phyloP scores from a whole-genome alignment of 2,329 filamentous ascomycete species.

The Dothideomycetes sp. region DNA sequence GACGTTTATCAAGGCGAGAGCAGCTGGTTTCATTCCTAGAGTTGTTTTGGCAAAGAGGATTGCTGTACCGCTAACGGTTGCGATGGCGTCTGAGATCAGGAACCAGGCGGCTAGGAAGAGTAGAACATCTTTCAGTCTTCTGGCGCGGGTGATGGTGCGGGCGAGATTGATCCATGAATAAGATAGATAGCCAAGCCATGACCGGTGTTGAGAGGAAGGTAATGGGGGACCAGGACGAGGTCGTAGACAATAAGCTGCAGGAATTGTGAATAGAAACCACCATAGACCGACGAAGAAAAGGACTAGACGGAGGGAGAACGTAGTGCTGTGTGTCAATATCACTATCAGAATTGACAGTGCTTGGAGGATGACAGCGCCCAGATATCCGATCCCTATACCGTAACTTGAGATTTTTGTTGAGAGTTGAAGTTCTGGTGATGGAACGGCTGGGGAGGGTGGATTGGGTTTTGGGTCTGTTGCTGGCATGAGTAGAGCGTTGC shows the following conservation, averaged over 20 bases:
- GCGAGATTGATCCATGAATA: constrained; percentile 84
- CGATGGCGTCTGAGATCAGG: constrained; percentile 84
- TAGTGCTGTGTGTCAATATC: constrained; percentile 61
- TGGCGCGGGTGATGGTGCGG: constrained; percentile 66
- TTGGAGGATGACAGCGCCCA: constrained; percentile 76
- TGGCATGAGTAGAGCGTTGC: constrained; percentile 26
- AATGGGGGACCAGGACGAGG: constrained; percentile 77
- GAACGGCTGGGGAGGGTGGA: constrained; percentile 21
- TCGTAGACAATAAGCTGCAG: constrained; percentile 77
- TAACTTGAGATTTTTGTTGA: constrained; percentile 87
- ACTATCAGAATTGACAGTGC: constrained; percentile 71
- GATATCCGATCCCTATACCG: constrained; percentile 90
- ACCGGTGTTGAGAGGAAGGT: constrained; percentile 25
- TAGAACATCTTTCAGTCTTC: constrained; percentile 61
- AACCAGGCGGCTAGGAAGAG: constrained; percentile 88
- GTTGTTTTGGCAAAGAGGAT: constrained; percentile 94
- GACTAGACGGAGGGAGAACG: constrained; percentile 77
- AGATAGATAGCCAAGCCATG: constrained; percentile 62
- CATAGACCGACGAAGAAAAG: constrained; percentile 79
- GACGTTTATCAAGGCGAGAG: constrained; percentile 85
- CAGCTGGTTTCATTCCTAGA: constrained; percentile 79
- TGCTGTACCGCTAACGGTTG: constrained; percentile 87
- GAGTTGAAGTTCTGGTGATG: constrained; percentile 63
- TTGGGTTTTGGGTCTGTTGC: constrained; percentile 18
- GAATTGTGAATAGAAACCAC: constrained; percentile 90